Evolutionary conservation across 495 filamentous ascomycete species (phyloP).

Genomic region (Antarctomyces pellizariae): DNA sequence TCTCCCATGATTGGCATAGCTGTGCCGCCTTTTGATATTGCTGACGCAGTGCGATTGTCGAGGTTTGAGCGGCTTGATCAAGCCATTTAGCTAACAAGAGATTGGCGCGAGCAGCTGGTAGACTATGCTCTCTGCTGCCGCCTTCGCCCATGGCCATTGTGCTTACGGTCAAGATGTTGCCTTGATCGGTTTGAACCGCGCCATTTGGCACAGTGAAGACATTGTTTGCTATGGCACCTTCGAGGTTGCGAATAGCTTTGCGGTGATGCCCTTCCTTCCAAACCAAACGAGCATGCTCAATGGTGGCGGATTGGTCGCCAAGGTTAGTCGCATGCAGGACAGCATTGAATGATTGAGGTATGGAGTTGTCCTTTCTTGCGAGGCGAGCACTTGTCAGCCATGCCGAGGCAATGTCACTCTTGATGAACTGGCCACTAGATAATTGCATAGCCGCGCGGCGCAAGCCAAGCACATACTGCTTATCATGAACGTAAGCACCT

Average conservation of each 20-base stretch:
- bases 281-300: conserved; percentile 81
- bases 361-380: conserved; percentile 61
- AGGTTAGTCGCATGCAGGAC: conserved; percentile 72
- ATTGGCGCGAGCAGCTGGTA: conserved; percentile 42
- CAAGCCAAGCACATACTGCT: conserved; percentile 83
- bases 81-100: conserved; percentile 91
- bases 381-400: conserved; percentile 77
- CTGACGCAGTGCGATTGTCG: conserved; percentile 47
- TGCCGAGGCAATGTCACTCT: conserved; percentile 51
- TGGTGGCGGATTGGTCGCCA: conserved; percentile 61
- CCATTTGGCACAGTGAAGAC: conserved; percentile 29
- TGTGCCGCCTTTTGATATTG: conserved; percentile 55
- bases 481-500: conserved; percentile 68
- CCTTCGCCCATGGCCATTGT: conserved; percentile 16
- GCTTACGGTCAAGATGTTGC: conserved; percentile 7
- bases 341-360: conserved; percentile 73
- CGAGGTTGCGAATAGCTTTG: conserved; percentile 78
- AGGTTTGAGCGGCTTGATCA: conserved; percentile 74
- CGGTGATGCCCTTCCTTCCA: conserved; percentile 88
- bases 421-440: conserved; percentile 22
- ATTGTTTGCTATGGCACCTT: conserved; percentile 59
- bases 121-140: conserved; percentile 31
- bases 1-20: conserved; percentile 57
- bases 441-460: conserved; percentile 62
- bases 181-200: conserved; percentile 14